These are phyloP conservation scores for Raphanus hybrid DNA, from an alignment of 441 rosid genomes.

Conservation along the genomic window DNA sequence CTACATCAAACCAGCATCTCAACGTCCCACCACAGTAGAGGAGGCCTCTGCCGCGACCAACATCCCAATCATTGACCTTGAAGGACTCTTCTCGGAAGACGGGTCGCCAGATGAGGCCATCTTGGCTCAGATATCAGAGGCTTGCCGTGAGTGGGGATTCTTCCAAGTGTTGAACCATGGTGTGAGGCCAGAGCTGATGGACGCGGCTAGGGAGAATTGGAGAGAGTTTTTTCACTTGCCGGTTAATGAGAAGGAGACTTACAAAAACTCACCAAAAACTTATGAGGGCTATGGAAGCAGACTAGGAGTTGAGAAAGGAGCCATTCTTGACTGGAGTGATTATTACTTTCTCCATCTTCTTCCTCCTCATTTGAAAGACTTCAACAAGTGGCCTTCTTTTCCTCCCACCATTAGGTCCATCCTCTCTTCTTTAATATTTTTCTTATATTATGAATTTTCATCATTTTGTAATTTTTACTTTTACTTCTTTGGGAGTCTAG, in stretches of 20 bases:
- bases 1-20: slow-evolving; percentile 61
- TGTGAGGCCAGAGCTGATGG: slow-evolving; percentile 65
- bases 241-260: slow-evolving; percentile 57
- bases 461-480: not conserved
- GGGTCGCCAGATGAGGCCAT: slow-evolving; percentile 35
- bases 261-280: slow-evolving; percentile 72
- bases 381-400: slow-evolving; percentile 74
- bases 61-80: slow-evolving; percentile 75
- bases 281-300: slow-evolving; percentile 93
- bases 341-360: slow-evolving; percentile 80
- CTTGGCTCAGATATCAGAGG: slow-evolving; percentile 46
- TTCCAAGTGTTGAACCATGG: slow-evolving; percentile 89
- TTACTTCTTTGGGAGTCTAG: not conserved
- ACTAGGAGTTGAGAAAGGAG: slow-evolving; percentile 77
- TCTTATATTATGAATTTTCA: not conserved
- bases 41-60: slow-evolving; percentile 35
- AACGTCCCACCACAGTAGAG: slow-evolving; percentile 47
- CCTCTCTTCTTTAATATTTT: slow-evolving; percentile 9
- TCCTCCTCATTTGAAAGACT: slow-evolving; percentile 60
- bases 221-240: slow-evolving; percentile 75
- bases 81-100: slow-evolving; percentile 44
- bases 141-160: slow-evolving; percentile 84
- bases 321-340: slow-evolving; percentile 90
- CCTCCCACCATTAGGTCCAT: slow-evolving; percentile 65
- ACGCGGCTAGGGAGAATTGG: slow-evolving; percentile 62